Conservation (phyloP, 768 basidiomycete genomes). For the Pulveroboletus sp. region DNA sequence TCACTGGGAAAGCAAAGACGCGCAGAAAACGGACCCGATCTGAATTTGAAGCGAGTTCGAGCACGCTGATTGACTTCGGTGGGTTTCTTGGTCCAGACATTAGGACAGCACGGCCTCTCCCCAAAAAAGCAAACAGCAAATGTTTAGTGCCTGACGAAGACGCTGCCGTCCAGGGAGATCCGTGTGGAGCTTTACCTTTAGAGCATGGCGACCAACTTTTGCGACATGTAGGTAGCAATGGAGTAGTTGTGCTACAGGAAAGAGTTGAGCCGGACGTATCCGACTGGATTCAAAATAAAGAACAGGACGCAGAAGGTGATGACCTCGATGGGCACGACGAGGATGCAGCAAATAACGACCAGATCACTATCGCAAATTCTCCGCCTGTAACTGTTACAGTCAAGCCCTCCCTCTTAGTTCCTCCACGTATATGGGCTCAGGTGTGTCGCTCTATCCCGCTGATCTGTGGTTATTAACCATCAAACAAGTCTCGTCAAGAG, state of each 20-base stretch:
- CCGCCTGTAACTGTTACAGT: neutral
- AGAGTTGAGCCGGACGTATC: constrained; percentile 2
- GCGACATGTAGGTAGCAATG: constrained; percentile 18
- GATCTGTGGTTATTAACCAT: constrained; percentile 1
- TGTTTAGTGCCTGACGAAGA: neutral
- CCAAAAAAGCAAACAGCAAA: constrained; percentile 10
- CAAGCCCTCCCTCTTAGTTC: constrained; percentile 25
- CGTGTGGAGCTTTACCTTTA: constrained; percentile 5
- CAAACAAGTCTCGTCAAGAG: constrained; percentile 73
- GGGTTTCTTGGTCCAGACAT: constrained; percentile 17
- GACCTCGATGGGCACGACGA: constrained; percentile 4
- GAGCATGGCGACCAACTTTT: constrained; percentile 17
- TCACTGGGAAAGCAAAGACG: neutral
- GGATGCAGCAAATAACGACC: constrained; percentile 10
- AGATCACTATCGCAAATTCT: constrained; percentile 11
- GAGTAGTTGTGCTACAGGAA: constrained; percentile 6
- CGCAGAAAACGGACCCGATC: constrained; percentile 18
- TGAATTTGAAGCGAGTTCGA: constrained; percentile 14
- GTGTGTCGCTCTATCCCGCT: constrained; percentile 26
- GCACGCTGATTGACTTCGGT: neutral
- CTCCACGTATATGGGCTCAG: constrained; percentile 45
- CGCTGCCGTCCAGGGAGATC: neutral
- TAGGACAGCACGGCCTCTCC: constrained; percentile 22
- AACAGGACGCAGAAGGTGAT: constrained; percentile 15
- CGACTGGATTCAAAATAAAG: constrained; percentile 27